A percentile compares a stretch with the other conserved stretches of the same genome.
Conservation (phyloP, 2,329 filamentous ascomycete species). For the Arthrobotrys entomopaga region DNA sequence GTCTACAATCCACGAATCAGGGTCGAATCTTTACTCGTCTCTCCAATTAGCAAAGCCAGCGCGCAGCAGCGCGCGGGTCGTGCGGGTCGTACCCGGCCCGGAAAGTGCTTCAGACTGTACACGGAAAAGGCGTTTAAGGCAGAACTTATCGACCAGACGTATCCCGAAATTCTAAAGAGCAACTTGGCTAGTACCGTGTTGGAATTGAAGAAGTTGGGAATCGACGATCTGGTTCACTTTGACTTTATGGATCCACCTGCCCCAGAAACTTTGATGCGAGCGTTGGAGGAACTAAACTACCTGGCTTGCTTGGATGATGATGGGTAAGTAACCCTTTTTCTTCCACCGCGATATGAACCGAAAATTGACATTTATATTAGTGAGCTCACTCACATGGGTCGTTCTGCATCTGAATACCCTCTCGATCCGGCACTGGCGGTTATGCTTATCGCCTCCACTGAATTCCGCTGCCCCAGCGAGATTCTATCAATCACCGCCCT, state of each 20-base stretch:
- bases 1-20: constrained; percentile 97
- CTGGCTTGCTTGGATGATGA: constrained; percentile 96
- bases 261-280: constrained; percentile 97
- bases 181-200: constrained; percentile 95
- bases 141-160: constrained; percentile 95
- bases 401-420: constrained; percentile 91
- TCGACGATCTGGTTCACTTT: constrained; percentile 96
- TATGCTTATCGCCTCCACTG: constrained; percentile 96
- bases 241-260: constrained; percentile 98
- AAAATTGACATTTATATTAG: constrained; percentile 17
- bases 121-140: constrained; percentile 97
- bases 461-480: constrained; percentile 99
- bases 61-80: constrained; percentile 97
- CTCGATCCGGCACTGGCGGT: constrained; percentile 93
- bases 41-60: constrained; percentile 96
- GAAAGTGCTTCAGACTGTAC: constrained; percentile 97
- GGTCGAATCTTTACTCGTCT: constrained; percentile 96
- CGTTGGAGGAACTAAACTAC: constrained; percentile 96
- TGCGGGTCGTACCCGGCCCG: constrained; percentile 97
- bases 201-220: constrained; percentile 95
- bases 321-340: constrained; percentile 64
- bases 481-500: constrained; percentile 94
- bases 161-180: constrained; percentile 93
- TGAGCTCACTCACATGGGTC: constrained; percentile 85
- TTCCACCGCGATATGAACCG: background rate